Conservation (phyloP, 306 rosid genomes). For the Calophaca sinica region DNA sequence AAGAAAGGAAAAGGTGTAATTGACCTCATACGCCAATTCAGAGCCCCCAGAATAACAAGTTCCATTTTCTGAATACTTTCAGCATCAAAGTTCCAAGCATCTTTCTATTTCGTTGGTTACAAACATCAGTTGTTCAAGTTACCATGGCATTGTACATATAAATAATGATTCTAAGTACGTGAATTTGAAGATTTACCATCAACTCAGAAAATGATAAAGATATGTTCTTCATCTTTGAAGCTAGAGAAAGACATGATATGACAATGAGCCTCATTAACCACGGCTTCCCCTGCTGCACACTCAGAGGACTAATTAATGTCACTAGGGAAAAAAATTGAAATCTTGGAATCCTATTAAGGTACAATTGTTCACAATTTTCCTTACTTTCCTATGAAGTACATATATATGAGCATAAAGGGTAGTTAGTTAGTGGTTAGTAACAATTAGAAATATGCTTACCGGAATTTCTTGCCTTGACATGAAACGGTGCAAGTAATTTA, state of each 20-base stretch:
- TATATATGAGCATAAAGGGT: background rate
- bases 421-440: background rate
- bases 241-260: constrained; percentile 66
- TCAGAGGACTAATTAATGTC: constrained; percentile 20
- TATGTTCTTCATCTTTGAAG: constrained; percentile 74
- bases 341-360: background rate
- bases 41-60: constrained; percentile 67
- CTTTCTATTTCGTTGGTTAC: constrained; percentile 55
- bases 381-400: background rate
- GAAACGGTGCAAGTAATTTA: constrained; percentile 73
- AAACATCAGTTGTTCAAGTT: background rate
- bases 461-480: constrained; percentile 61
- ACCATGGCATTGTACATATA: background rate
- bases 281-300: constrained; percentile 61
- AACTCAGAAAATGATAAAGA: constrained; percentile 51
- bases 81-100: constrained; percentile 58
- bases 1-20: constrained; percentile 79
- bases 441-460: constrained; percentile 50
- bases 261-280: constrained; percentile 64
- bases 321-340: background rate
- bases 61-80: constrained; percentile 67
- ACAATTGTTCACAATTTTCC: constrained; percentile 9
- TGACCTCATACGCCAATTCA: constrained; percentile 81
- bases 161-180: background rate
- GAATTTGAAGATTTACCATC: constrained; percentile 53